Evolutionary conservation across 1,139 yeast species (phyloP).

Genomic region (Suhomyces anneliseae): DNA sequence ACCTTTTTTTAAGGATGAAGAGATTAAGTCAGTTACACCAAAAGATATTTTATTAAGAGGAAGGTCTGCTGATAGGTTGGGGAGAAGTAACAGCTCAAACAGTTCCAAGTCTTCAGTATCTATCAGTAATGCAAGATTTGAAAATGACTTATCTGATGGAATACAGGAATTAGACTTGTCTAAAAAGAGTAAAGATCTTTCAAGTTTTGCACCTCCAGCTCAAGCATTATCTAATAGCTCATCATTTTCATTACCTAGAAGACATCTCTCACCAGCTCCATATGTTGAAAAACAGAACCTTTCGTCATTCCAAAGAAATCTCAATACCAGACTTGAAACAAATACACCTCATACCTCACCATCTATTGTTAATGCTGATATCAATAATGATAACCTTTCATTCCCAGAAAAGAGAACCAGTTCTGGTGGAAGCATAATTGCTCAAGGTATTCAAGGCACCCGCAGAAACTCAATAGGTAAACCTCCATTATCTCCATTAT

Average conservation of each 20-base stretch:
- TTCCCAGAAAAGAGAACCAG: slow-evolving; percentile 18
- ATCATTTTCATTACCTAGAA: slow-evolving; percentile 49
- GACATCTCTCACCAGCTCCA: slow-evolving; percentile 57
- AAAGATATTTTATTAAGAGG: slow-evolving; percentile 40
- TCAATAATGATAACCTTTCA: slow-evolving; percentile 8
- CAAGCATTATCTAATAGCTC: slow-evolving; percentile 27
- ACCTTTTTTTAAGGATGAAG: slow-evolving; percentile 37
- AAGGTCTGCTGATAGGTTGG: slow-evolving; percentile 19
- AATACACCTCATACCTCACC: slow-evolving; percentile 52
- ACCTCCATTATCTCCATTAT: slow-evolving; percentile 79
- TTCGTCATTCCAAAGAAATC: slow-evolving; percentile 57
- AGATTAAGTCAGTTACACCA: slow-evolving; percentile 34
- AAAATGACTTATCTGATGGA: slow-evolving; percentile 28
- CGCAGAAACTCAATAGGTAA: slow-evolving; percentile 25
- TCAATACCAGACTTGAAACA: slow-evolving; percentile 24
- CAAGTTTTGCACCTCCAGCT: slow-evolving; percentile 9
- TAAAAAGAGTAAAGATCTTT: slow-evolving; percentile 14
- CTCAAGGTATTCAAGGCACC: slow-evolving; percentile 7
- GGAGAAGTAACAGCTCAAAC: slow-evolving; percentile 10
- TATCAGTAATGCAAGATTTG: slow-evolving; percentile 13
- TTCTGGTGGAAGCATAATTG: slow-evolving; percentile 16
- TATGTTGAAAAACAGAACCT: slow-evolving; percentile 48
- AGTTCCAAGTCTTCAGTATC: slow-evolving; percentile 24
- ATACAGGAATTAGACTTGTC: slow-evolving; percentile 31
- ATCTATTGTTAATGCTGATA: slow-evolving; percentile 17